Percentiles rank a stretch among this genome's conserved stretches.
Evolutionary conservation across 1,284 basidiomycete genomes (phyloP).

Genomic region (Phellinidium pouzarii): DNA sequence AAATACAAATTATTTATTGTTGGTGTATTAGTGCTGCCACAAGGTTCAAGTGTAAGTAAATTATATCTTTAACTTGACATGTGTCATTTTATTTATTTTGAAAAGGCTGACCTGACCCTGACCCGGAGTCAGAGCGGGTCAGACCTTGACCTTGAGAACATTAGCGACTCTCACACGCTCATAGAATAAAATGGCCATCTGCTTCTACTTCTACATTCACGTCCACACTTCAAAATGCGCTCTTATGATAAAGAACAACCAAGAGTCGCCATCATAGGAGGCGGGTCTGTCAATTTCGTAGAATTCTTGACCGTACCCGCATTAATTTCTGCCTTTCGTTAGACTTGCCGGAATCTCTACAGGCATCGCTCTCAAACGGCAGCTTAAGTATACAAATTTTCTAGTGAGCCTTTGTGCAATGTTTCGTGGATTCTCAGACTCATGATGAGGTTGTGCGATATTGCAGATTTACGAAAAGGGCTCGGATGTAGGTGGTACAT

Average conservation of each 20-base stretch:
- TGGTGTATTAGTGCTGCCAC: no score
- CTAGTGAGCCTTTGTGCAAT: conserved; percentile 28
- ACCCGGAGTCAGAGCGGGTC: no score
- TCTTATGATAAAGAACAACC: conserved; percentile 22
- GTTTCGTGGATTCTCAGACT: background rate
- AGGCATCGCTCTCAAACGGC: conserved; percentile 41
- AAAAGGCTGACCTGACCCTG: no score
- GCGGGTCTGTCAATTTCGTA: conserved; percentile 33
- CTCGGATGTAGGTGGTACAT: conserved; percentile 41
- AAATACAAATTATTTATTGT: no score
- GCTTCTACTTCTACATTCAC: no score
- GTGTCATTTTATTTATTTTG: no score
- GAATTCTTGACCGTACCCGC: background rate
- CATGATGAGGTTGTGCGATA: background rate
- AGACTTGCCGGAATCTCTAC: conserved; percentile 41
- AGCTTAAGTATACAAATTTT: conserved; percentile 40
- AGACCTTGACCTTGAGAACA: no score
- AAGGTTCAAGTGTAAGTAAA: no score
- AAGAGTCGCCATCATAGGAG: conserved; percentile 42
- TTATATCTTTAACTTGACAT: no score
- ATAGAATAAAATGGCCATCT: no score
- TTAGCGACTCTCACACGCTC: no score
- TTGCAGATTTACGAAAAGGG: conserved; percentile 45
- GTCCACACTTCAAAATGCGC: no score
- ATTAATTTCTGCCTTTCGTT: background rate